These are phyloP conservation scores for Alternaria longipes DNA, from an alignment of 2,329 filamentous ascomycete species.

Conservation along the genomic window DNA sequence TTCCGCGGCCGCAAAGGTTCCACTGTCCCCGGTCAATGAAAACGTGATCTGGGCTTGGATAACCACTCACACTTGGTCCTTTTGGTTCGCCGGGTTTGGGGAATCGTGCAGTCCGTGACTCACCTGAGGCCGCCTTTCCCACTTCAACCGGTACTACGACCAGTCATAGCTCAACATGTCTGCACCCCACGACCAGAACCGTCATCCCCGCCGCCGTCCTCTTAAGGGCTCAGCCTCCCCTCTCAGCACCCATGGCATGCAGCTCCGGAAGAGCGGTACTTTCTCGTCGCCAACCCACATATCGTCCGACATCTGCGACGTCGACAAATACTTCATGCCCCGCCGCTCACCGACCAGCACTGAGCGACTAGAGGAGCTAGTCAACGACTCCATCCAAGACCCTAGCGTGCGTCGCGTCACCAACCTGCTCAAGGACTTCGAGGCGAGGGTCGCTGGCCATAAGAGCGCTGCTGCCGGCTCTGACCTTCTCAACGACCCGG, in stretches of 20 bases:
- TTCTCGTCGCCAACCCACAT: slow-evolving; percentile 56
- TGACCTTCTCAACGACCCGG: slow-evolving; percentile 58
- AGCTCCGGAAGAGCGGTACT: slow-evolving; percentile 59
- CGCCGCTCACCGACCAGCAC: slow-evolving; percentile 60
- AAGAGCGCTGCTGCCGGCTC: slow-evolving; percentile 41
- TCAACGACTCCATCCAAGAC: slow-evolving; percentile 57
- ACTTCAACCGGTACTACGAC: slow-evolving; percentile 33
- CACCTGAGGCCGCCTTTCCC: slow-evolving; percentile 45
- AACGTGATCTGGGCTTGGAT: slow-evolving; percentile 36
- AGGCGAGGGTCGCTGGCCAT: slow-evolving; percentile 54
- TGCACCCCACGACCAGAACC: slow-evolving; percentile 50
- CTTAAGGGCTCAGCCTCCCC: slow-evolving; percentile 48
- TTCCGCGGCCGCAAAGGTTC: slow-evolving; percentile 17
- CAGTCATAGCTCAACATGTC: slow-evolving; percentile 52
- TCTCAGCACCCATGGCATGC: slow-evolving; percentile 54
- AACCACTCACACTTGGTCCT: slow-evolving; percentile 35
- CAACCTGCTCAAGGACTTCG: slow-evolving; percentile 56
- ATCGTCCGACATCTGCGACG: slow-evolving; percentile 51
- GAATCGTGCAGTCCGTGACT: slow-evolving; percentile 44
- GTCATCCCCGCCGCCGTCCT: slow-evolving; percentile 59
- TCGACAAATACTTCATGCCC: slow-evolving; percentile 54
- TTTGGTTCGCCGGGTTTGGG: slow-evolving; percentile 36
- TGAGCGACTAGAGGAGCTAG: slow-evolving; percentile 59
- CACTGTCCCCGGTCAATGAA: slow-evolving; percentile 33
- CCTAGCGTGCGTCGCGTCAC: slow-evolving; percentile 56